Conservation (phyloP, 495 filamentous ascomycete species). For the Aspergillus steynii region DNA sequence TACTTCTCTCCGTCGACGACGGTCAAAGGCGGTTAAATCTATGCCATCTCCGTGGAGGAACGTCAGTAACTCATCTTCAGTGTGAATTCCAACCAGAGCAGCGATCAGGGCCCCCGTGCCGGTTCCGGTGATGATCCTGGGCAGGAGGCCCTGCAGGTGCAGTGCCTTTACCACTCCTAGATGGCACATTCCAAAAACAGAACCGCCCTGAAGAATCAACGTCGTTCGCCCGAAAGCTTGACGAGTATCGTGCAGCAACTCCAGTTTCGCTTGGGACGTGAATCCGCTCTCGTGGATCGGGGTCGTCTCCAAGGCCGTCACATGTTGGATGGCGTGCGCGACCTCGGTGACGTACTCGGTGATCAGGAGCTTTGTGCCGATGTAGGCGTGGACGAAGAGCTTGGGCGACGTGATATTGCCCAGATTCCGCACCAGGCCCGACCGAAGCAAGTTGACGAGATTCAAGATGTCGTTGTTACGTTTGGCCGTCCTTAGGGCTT, state of each 20-base stretch:
- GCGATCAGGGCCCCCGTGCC: slow-evolving; percentile 90
- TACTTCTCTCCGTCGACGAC: slow-evolving; percentile 21
- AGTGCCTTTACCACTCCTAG: slow-evolving; percentile 88
- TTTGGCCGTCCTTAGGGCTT: slow-evolving; percentile 70
- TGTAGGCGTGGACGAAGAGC: slow-evolving; percentile 82
- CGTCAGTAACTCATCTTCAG: slow-evolving; percentile 77
- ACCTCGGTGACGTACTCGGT: slow-evolving; percentile 89
- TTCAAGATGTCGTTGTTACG: slow-evolving; percentile 73
- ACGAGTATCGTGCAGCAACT: slow-evolving; percentile 84
- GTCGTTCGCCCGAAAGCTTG: slow-evolving; percentile 88
- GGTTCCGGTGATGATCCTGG: slow-evolving; percentile 88
- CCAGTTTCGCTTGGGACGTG: slow-evolving; percentile 81
- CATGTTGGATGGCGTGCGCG: slow-evolving; percentile 74
- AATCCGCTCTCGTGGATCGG: slow-evolving; percentile 57
- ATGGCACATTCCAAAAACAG: slow-evolving; percentile 91
- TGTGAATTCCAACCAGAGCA: slow-evolving; percentile 84
- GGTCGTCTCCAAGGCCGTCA: slow-evolving; percentile 68
- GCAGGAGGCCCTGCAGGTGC: slow-evolving; percentile 78
- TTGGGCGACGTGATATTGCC: slow-evolving; percentile 86
- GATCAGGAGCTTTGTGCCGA: slow-evolving; percentile 86
- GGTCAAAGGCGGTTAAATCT: slow-evolving; percentile 77
- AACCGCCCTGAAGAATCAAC: slow-evolving; percentile 85
- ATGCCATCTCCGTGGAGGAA: slow-evolving; percentile 79
- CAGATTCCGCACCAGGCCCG: slow-evolving; percentile 85
- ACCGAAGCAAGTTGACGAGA: slow-evolving; percentile 77